Conservation (phyloP, 441 rosid genomes). For the Raphanus hybrid region DNA sequence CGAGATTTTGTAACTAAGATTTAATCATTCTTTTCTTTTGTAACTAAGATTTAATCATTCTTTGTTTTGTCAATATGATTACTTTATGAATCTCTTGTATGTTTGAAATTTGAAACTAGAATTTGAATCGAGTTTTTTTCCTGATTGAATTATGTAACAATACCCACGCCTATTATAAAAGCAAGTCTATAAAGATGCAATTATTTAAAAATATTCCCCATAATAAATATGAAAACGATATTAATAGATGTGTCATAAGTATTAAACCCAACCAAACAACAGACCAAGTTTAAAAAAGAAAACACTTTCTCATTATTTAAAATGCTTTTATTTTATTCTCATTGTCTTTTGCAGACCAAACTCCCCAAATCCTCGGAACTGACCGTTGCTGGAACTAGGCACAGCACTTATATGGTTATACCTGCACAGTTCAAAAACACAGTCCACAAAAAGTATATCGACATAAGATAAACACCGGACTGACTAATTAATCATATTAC, state of each 20-base stretch:
- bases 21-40: background rate
- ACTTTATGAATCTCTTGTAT: slow-evolving; percentile 1
- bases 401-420: slow-evolving; percentile 18
- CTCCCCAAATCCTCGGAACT: slow-evolving; percentile 38
- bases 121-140: slow-evolving; percentile 28
- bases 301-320: slow-evolving; percentile 12
- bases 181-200: slow-evolving; percentile 29
- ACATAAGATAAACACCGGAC: background rate
- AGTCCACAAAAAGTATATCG: background rate
- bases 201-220: slow-evolving; percentile 25
- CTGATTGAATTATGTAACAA: slow-evolving; percentile 12
- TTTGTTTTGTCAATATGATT: background rate
- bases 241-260: slow-evolving; percentile 13
- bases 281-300: background rate
- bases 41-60: background rate
- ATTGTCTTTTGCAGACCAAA: slow-evolving; percentile 35
- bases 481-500: background rate
- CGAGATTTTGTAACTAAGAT: background rate
- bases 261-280: slow-evolving; percentile 27
- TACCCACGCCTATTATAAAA: slow-evolving; percentile 31
- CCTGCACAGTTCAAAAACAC: slow-evolving; percentile 33
- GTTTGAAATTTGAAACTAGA: slow-evolving; percentile 19
- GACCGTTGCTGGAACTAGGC: slow-evolving; percentile 33
- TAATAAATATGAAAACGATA: slow-evolving; percentile 27
- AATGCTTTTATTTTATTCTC: slow-evolving; percentile 21